Conservation (phyloP, 495 filamentous ascomycete species). For the Talaromyces ruber region DNA sequence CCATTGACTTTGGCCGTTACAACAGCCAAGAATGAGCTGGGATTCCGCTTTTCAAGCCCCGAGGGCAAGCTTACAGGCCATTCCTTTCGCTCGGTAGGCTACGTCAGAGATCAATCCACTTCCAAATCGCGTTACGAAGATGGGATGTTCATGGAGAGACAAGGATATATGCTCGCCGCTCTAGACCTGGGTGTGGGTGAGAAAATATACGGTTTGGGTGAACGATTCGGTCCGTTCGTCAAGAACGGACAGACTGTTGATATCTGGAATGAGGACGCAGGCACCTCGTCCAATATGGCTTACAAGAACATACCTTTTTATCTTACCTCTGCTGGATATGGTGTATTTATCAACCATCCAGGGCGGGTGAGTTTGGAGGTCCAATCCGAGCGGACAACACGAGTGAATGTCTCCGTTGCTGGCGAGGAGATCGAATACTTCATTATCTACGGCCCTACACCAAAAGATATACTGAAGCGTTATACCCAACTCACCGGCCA, state of each 20-base stretch:
- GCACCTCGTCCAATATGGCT: constrained; percentile 59
- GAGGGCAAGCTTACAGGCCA: constrained; percentile 48
- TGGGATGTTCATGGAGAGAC: constrained; percentile 44
- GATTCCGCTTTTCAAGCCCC: constrained; percentile 44
- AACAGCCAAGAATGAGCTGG: constrained; percentile 44
- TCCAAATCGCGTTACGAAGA: constrained; percentile 39
- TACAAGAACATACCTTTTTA: constrained; percentile 73
- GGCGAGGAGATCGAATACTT: constrained; percentile 53
- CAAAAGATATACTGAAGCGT: constrained; percentile 56
- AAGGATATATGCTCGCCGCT: constrained; percentile 54
- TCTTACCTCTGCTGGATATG: constrained; percentile 58
- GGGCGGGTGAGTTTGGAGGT: constrained; percentile 56
- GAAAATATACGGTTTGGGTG: constrained; percentile 60
- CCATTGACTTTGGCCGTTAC: constrained; percentile 43
- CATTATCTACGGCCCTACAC: constrained; percentile 59
- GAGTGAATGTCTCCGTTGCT: constrained; percentile 55
- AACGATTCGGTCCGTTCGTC: constrained; percentile 62
- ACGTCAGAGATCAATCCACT: constrained; percentile 43
- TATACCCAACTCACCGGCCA: constrained; percentile 55
- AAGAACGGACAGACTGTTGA: constrained; percentile 60
- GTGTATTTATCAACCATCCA: constrained; percentile 57
- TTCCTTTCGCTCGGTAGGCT: constrained; percentile 51
- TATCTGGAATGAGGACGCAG: constrained; percentile 67
- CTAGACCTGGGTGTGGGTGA: constrained; percentile 58
- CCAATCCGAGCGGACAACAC: constrained; percentile 56